Base-by-base conservation (phyloP, 768 basidiomycete genomes). In the Mycena latifolia region DNA sequence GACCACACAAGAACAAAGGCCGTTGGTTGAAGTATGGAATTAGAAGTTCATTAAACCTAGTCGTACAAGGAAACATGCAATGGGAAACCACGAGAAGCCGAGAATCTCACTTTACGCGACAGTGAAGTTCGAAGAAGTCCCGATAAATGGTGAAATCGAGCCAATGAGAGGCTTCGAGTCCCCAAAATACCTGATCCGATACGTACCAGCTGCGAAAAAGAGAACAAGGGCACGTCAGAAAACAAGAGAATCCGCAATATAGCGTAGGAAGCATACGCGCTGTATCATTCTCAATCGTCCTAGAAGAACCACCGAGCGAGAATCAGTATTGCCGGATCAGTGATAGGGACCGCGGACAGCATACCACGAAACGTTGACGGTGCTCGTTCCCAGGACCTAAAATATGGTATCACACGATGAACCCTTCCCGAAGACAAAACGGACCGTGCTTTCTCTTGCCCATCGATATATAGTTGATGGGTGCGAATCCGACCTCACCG, bases 401-500 rank as follows among this genome's bases (percentile, higher is more conserved):
- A 14, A 51, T 22, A 51, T 31, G 12, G 20, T 18, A 56, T 24
- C 51, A 41, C 9, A 17, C 51, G 52, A 51, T 8, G 53, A 54
- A 53, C 43, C 46, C 39, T 0, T 51, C 41, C 28, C 35, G 41
- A 10, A 24, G 24, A 41, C n/a, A 31, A 48, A 17, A 53, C 77
- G 60, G 50, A 81, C 77, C 8, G 70, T 70, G 67, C 73, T 83
- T 6, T 79, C 81, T 69, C 85, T 71, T 9, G 61, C 64, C 88
- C 88, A 88, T 46, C 75, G 76, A 63, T 81, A 86, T 15, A 75
- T 77, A 3, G 86, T 86, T 18, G 84, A 85, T 20, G 85, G 84
- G 66, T 86, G 85, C n/a, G 86, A 87, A 72, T 88, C 88, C 24
- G 86, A 82, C 51, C 79, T 77, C 31, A 83, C 78, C 3, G 74